Conservation (phyloP, 371 early-diverging fungal genomes). For the Lichtheimia hyalospora region DNA sequence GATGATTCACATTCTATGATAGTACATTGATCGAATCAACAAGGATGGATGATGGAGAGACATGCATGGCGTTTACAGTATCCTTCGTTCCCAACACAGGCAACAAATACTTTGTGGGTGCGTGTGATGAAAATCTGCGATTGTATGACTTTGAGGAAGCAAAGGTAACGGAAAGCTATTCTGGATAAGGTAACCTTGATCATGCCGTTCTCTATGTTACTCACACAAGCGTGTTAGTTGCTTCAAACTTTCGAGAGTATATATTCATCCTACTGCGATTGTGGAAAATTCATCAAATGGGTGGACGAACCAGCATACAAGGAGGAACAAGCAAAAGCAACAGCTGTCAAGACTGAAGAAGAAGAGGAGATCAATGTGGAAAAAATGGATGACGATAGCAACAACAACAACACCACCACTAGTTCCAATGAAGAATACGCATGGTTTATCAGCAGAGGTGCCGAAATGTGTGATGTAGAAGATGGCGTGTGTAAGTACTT, state of each 20-base stretch:
- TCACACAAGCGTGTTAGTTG: slow-evolving; percentile 32
- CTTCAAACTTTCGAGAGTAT: slow-evolving; percentile 79
- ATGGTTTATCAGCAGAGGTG: slow-evolving; percentile 84
- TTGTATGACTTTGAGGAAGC: slow-evolving; percentile 89
- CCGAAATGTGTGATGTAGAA: slow-evolving; percentile 85
- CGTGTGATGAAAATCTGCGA: slow-evolving; percentile 82
- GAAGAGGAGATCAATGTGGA: slow-evolving; percentile 9
- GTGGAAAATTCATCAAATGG: slow-evolving; percentile 77
- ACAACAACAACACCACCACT: neutral
- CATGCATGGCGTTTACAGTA: slow-evolving; percentile 93
- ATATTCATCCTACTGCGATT: slow-evolving; percentile 91
- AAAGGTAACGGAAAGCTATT: slow-evolving; percentile 36
- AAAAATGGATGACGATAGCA: slow-evolving; percentile 8
- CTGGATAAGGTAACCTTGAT: too few relatives aligned
- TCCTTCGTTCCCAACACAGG: slow-evolving; percentile 92
- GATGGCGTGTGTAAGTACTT: slow-evolving; percentile 70
- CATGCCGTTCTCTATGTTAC: too few relatives aligned
- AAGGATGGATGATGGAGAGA: slow-evolving; percentile 77
- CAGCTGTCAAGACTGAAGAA: slow-evolving; percentile 5
- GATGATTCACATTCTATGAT: neutral
- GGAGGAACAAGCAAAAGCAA: slow-evolving; percentile 4
- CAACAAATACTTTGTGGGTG: slow-evolving; percentile 87
- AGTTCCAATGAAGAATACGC: slow-evolving; percentile 44
- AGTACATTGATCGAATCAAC: slow-evolving; percentile 56
- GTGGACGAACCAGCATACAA: slow-evolving; percentile 49